Evolutionary conservation across 352 stramenopile species (phyloP), one percentile per base, ranked within the genome.

Genomic region (Elongisporangium prolatum): DNA sequence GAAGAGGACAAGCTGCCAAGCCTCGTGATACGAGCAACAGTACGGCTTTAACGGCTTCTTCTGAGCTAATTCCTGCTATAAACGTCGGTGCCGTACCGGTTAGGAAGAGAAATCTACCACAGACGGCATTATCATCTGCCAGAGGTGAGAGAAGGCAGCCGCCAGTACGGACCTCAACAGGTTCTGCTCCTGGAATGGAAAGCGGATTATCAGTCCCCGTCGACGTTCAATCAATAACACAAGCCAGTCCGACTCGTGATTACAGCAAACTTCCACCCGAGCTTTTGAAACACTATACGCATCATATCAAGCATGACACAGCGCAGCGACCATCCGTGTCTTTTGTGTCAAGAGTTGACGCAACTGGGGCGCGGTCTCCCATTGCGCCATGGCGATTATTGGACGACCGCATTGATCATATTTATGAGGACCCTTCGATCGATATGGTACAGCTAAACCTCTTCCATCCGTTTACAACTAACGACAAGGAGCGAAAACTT

Each of bases 341-440:
- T 16, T 44, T 44, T 17, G 34, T 44, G 34, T 44, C 34, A 16
- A 44, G 34, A 44, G 34, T 44, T 17, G 34, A 52, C 28, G 8
- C 18, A 44, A 11, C 22, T 53, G 6, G 56, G 62, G 34, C 59
- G 11, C 34, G 4, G 34, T 44, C 34, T 2, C 34, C 34, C 34
- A 17, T 44, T 44, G 34, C 57, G 18, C 66, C 62, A 0, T 87
- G 74, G 75, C 61, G 69, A 38, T 56, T 54, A 13, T 64, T 89
- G 9, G 67, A 81, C 28, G 65, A 75, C 18, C 80, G 72, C 1
- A 88, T 88, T 17, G 71, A 89, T 18, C 65, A 80, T 40, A 77
- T 89, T 13, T 90, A 79, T 25, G 66, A 81, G 40, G 74, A 89
- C 28, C 67, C 72, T 8, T 74, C 73, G 2, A 76, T 82, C 2